Base-by-base conservation (phyloP, 1,284 basidiomycete genomes). In the Veloboletus limbatus region DNA sequence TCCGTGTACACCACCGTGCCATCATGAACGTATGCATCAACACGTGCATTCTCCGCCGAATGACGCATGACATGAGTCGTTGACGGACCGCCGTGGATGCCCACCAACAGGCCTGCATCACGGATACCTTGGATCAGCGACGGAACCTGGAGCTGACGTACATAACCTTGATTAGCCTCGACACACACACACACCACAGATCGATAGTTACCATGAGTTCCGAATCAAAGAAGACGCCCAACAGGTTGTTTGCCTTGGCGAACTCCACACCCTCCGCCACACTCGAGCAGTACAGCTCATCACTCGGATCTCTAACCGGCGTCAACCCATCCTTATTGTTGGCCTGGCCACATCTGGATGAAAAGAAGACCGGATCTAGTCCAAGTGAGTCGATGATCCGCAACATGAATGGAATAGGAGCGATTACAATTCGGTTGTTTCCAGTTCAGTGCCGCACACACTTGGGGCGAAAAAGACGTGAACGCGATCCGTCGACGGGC, bases 371-470 rank as follows among this genome's bases (percentile, higher is more conserved):
- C 43, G 97, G 93, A 74, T 97, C 92, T 94, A 55, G 40, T 47
- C 48, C 45, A 45, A 45, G 45, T 37, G 18, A 51, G 36, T 54
- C 38, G 49, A 58, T 55, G 50, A 58, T 55, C 25, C 53, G 51
- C 47, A 51, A 38, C n/a, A n/a, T n/a, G 13, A 48, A 43, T 40
- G 38, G 33, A 49, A 51, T 31, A 47, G 48, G 45, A 38, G 40
- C 35, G 67, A 79, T 66, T 69, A 88, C 92, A 97, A 67, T 99
- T 99, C 14, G 97, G 97, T 69, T 99, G 97, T 70, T 99, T 99
- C 95, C 97, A 98, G 67, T 99, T 98, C 46, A 99, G 68, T 14
- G 88, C 85, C 3, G 88, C 82, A 66, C 92, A 95, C 3, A 92
- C 79, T 57, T 89, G 86, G 10, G 94, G 90, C 49, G 84, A 86